Evolutionary conservation across 371 early-diverging fungal genomes (phyloP).

Genomic region (Funneliformis caledonium): DNA sequence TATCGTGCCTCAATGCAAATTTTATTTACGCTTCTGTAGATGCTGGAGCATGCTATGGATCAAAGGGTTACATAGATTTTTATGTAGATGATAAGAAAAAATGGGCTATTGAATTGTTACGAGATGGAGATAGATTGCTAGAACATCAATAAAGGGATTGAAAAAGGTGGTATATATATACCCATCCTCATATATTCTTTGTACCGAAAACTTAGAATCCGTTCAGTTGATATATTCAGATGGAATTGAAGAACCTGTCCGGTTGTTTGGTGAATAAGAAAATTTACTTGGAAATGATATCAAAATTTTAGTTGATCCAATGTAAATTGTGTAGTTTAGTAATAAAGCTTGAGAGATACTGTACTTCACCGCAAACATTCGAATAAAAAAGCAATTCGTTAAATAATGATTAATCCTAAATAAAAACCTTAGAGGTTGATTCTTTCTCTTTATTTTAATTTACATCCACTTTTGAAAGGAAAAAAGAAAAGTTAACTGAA

Average conservation of each 20-base stretch:
- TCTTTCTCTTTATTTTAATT: too few relatives aligned
- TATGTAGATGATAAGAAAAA: slow-evolving; percentile 34
- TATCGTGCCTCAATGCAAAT: slow-evolving; percentile 33
- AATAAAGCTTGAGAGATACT: too few relatives aligned
- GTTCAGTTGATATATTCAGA: slow-evolving; percentile 29
- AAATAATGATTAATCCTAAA: too few relatives aligned
- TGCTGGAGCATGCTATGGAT: slow-evolving; percentile 40
- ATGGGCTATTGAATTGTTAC: slow-evolving; percentile 43
- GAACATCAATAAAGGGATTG: slow-evolving; percentile 37
- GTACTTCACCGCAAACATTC: too few relatives aligned
- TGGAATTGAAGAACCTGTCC: slow-evolving; percentile 22
- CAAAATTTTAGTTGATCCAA: too few relatives aligned
- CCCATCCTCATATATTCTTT: slow-evolving; percentile 15
- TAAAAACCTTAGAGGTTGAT: too few relatives aligned
- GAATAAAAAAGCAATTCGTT: too few relatives aligned
- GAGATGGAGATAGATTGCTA: slow-evolving; percentile 40
- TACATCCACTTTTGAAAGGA: too few relatives aligned
- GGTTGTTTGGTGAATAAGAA: slow-evolving; percentile 32
- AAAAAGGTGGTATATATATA: slow-evolving; percentile 20
- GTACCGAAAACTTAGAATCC: slow-evolving; percentile 32
- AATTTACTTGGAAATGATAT: slow-evolving; percentile 25
- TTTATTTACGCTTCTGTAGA: slow-evolving; percentile 38
- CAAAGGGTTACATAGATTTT: slow-evolving; percentile 41
- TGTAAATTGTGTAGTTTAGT: too few relatives aligned
- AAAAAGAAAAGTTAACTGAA: background rate